Evolutionary conservation across 2,329 filamentous ascomycete species (phyloP).

Genomic region (Dothistroma pini): DNA sequence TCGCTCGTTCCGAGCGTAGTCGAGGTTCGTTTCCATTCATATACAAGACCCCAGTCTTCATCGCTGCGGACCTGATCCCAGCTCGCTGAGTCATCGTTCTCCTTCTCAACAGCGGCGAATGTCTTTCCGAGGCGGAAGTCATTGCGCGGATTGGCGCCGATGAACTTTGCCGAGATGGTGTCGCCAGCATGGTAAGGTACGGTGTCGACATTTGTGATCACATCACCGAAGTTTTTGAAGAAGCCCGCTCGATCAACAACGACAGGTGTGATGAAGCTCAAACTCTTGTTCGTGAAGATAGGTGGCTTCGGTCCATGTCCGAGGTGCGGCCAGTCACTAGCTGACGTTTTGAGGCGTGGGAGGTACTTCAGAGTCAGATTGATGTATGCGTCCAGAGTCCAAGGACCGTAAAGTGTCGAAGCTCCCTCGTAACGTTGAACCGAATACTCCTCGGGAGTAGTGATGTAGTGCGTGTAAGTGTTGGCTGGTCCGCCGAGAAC

Average conservation of each 20-base stretch:
- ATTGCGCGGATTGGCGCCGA: constrained; percentile 87
- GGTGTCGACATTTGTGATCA: constrained; percentile 54
- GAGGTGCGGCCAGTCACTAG: constrained; percentile 35
- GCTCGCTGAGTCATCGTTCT: constrained; percentile 39
- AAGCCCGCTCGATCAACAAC: constrained; percentile 66
- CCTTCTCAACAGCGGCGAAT: constrained; percentile 70
- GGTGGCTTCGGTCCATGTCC: constrained; percentile 62
- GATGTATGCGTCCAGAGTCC: constrained; percentile 82
- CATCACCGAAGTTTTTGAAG: constrained; percentile 67
- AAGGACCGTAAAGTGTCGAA: constrained; percentile 79
- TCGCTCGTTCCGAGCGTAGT: constrained; percentile 69
- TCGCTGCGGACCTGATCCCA: constrained; percentile 72
- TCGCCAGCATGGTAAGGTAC: constrained; percentile 52
- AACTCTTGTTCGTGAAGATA: constrained; percentile 69
- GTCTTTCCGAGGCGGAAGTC: constrained; percentile 75
- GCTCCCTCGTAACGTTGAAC: constrained; percentile 94
- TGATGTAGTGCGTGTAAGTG: constrained; percentile 79
- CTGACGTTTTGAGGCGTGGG: constrained; percentile 55
- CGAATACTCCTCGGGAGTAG: constrained; percentile 74
- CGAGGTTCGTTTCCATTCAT: constrained; percentile 71
- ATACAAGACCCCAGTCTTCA: constrained; percentile 78
- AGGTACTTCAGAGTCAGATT: constrained; percentile 75
- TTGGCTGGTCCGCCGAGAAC: constrained; percentile 88
- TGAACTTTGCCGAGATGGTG: constrained; percentile 64
- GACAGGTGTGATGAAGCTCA: constrained; percentile 77